Conservation (phyloP, 495 filamentous ascomycete species). For the Aspergillus nidulans region DNA sequence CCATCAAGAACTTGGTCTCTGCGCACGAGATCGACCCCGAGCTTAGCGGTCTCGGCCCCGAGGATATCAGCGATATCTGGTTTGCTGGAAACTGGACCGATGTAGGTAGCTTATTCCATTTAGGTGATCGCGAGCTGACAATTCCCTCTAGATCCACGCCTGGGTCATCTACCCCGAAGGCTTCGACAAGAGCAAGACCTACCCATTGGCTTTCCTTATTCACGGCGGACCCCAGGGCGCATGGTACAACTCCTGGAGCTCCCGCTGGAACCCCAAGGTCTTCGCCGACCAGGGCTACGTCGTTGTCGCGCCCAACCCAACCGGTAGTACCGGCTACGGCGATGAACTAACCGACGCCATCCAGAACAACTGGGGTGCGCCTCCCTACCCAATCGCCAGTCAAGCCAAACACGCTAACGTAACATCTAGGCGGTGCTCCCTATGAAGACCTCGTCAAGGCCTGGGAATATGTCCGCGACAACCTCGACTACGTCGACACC, state of each 20-base stretch:
- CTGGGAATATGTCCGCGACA: slow-evolving; percentile 46
- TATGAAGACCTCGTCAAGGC: slow-evolving; percentile 52
- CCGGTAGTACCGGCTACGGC: slow-evolving; percentile 49
- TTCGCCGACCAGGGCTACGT: slow-evolving; percentile 57
- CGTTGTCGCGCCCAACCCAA: slow-evolving; percentile 51
- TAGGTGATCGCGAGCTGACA: background rate
- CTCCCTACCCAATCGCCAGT: background rate
- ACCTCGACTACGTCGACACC: slow-evolving; percentile 48
- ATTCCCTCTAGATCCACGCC: slow-evolving; percentile 37
- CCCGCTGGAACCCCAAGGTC: slow-evolving; percentile 48
- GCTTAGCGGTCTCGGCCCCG: slow-evolving; percentile 23
- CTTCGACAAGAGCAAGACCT: slow-evolving; percentile 44
- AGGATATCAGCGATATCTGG: slow-evolving; percentile 37
- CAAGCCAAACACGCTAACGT: background rate
- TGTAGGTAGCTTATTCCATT: slow-evolving; percentile 13
- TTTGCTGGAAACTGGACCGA: slow-evolving; percentile 34
- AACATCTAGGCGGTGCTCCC: slow-evolving; percentile 34
- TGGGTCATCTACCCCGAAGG: slow-evolving; percentile 44
- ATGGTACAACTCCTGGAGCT: slow-evolving; percentile 47
- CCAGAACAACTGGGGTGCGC: slow-evolving; percentile 44
- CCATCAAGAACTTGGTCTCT: slow-evolving; percentile 24
- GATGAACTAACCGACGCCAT: slow-evolving; percentile 45
- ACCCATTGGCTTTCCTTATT: slow-evolving; percentile 48
- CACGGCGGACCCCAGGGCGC: slow-evolving; percentile 52
- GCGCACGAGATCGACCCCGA: slow-evolving; percentile 35